Conservation (phyloP, 495 filamentous ascomycete species). For the Xylaria cubensis region DNA sequence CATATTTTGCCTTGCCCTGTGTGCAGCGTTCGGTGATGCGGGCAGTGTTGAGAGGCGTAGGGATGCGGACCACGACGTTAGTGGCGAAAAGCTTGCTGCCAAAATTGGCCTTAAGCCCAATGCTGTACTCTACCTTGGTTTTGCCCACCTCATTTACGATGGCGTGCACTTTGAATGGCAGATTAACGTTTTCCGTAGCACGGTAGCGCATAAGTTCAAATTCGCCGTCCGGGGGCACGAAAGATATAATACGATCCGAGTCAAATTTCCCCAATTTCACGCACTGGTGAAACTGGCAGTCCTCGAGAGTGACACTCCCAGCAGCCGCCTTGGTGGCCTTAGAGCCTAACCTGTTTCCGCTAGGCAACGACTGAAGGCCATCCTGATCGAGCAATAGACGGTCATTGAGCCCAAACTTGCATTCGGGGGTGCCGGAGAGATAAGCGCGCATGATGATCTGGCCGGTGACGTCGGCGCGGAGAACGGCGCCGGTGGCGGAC, state of each 20-base stretch:
- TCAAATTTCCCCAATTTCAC: constrained; percentile 98
- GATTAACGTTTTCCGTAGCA: constrained; percentile 98
- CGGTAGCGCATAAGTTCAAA: constrained; percentile 99
- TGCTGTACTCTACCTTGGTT: constrained; percentile 98
- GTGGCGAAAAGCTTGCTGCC: constrained; percentile 96
- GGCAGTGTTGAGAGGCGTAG: constrained; percentile 96
- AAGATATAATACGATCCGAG: constrained; percentile 95
- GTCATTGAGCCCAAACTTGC: constrained; percentile 99
- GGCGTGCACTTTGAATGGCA: constrained; percentile 98
- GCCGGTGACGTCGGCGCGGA: constrained; percentile 95
- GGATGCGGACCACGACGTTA: constrained; percentile 94
- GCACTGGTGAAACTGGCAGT: constrained; percentile 99
- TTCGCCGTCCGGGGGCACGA: constrained; percentile 96
- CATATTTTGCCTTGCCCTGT: constrained; percentile 98
- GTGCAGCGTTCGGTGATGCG: constrained; percentile 90
- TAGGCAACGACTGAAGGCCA: constrained; percentile 65
- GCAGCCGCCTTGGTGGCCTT: constrained; percentile 95
- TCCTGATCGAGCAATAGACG: constrained; percentile 88
- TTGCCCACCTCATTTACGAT: constrained; percentile 98
- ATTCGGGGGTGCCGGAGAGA: constrained; percentile 94
- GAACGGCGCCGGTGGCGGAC: constrained; percentile 92
- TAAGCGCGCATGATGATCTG: constrained; percentile 99
- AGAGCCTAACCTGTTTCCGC: constrained; percentile 72
- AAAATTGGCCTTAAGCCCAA: constrained; percentile 96
- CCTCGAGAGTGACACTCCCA: constrained; percentile 93